phyloP scores from a whole-genome alignment of 2,329 filamentous ascomycete species.

The Cylindrodendrum hubeiense region DNA sequence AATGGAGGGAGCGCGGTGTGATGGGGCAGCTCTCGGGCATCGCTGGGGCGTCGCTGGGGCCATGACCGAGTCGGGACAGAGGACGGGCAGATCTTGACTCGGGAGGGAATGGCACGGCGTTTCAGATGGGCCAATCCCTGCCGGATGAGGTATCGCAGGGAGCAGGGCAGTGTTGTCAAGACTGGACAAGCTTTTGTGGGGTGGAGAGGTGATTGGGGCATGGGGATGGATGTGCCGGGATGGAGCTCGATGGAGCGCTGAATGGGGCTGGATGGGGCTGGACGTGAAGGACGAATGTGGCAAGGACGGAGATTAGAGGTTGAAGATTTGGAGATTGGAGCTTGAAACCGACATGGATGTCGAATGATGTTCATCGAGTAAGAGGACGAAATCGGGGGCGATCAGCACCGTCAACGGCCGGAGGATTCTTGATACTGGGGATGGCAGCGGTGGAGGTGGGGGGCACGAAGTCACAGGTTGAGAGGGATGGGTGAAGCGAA shows the following conservation, averaged over 20 bases:
- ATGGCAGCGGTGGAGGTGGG: background rate
- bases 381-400: background rate
- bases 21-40: conserved; percentile 17
- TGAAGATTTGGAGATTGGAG: conserved; percentile 18
- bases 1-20: background rate
- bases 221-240: conserved; percentile 25
- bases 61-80: conserved; percentile 19
- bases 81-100: conserved; percentile 40
- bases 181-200: conserved; percentile 54
- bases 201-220: conserved; percentile 34
- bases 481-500: background rate
- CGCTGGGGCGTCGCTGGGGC: conserved; percentile 27
- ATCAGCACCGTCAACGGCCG: background rate
- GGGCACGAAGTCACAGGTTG: background rate
- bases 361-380: background rate
- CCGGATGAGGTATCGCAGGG: conserved; percentile 41
- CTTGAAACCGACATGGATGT: conserved; percentile 12
- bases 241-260: conserved; percentile 28
- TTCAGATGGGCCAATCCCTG: conserved; percentile 51
- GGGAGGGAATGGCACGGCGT: conserved; percentile 46
- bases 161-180: conserved; percentile 49
- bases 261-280: no score
- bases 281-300: conserved; percentile 8
- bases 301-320: conserved; percentile 8
- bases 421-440: background rate